phyloP scores from a whole-genome alignment of 352 stramenopile species.

The Phytopythium chamaehyphon region DNA sequence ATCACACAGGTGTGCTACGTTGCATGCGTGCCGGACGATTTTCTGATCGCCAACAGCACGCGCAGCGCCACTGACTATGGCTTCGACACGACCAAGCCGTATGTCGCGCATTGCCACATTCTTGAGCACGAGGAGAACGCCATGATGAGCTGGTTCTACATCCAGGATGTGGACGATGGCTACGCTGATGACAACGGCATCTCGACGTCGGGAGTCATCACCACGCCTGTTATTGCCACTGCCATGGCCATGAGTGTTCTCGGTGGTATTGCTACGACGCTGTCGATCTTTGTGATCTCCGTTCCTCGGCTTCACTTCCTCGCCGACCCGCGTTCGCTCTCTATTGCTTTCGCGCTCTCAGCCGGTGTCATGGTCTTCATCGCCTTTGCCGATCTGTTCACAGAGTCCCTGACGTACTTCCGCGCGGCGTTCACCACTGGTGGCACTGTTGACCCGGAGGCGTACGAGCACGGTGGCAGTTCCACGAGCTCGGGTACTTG shows the following conservation, averaged over 20 bases:
- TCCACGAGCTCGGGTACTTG: slow-evolving; percentile 37
- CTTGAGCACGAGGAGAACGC: slow-evolving; percentile 75
- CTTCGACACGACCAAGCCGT: slow-evolving; percentile 70
- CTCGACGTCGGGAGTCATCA: slow-evolving; percentile 31
- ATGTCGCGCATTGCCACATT: slow-evolving; percentile 76
- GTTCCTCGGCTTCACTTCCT: slow-evolving; percentile 51
- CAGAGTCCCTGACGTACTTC: slow-evolving; percentile 49
- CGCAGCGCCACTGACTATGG: slow-evolving; percentile 50
- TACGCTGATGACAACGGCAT: slow-evolving; percentile 35
- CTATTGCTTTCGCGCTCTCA: slow-evolving; percentile 55
- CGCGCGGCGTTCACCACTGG: slow-evolving; percentile 38
- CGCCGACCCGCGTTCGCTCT: slow-evolving; percentile 35
- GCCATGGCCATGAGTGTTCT: slow-evolving; percentile 72
- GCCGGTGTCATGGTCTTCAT: slow-evolving; percentile 77
- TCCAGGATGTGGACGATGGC: slow-evolving; percentile 40
- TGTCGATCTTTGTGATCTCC: slow-evolving; percentile 57
- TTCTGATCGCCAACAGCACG: slow-evolving; percentile 45
- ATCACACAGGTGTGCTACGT: slow-evolving; percentile 76
- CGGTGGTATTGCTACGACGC: slow-evolving; percentile 53
- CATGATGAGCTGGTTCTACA: slow-evolving; percentile 69
- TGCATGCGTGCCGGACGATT: slow-evolving; percentile 65
- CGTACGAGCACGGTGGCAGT: slow-evolving; percentile 52
- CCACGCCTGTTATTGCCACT: slow-evolving; percentile 36
- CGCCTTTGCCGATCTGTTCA: slow-evolving; percentile 48
- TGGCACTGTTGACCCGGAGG: slow-evolving; percentile 48